Base-by-base conservation (phyloP, 1,139 yeast genomes). In the Lodderomyces elongisporus region DNA sequence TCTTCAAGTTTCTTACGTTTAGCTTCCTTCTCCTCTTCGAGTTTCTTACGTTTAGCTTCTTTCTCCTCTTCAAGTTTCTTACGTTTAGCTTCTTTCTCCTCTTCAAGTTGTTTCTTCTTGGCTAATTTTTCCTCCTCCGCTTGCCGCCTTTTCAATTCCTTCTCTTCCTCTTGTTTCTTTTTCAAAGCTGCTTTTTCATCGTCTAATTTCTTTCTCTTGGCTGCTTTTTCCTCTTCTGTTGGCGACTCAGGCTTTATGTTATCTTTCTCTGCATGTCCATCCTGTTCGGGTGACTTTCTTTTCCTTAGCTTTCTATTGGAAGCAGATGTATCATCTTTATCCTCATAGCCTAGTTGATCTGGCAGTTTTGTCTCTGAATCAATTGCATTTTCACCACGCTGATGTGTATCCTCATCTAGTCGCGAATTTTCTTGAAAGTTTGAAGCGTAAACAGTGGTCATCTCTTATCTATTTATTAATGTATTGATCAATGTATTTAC, bases 1-100 rank as follows among this genome's bases (percentile, higher is more conserved):
- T 24, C 29, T 14, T 33, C 35, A 2, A 21, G 22, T 23, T 18
- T 15, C n/a, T 13, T 18, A 2, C 9, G n/a, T 33, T 29, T 29
- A 14, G 25, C 27, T 15, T 16, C 29, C 15, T 32, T 14, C 18
- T 28, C 27, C 7, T 7, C 22, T 10, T 20, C 22, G 7, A 20
- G 22, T 16, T 18, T 30, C 16, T 12, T 17, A 7, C 16, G 10
- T 20, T 26, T 26, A 9, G 17, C 14, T 13, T 27, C 20, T 10
- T 30, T 25, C 14, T 10, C 20, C 14, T 23, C 32, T 24, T 29
- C n/a, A n/a, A n/a, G n/a, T n/a, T 21, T 17, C 21, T 24, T 12
- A 18, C 4, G 6, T 24, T n/a, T 13, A 23, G 10, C 16, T 29
- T 23, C 14, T 23, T 17, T 9, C 21, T 29, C 14, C 21, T 23